These are phyloP conservation scores for Ambrosiella xylebori DNA, from an alignment of 2,329 filamentous ascomycete genomes.

Conservation along the genomic window DNA sequence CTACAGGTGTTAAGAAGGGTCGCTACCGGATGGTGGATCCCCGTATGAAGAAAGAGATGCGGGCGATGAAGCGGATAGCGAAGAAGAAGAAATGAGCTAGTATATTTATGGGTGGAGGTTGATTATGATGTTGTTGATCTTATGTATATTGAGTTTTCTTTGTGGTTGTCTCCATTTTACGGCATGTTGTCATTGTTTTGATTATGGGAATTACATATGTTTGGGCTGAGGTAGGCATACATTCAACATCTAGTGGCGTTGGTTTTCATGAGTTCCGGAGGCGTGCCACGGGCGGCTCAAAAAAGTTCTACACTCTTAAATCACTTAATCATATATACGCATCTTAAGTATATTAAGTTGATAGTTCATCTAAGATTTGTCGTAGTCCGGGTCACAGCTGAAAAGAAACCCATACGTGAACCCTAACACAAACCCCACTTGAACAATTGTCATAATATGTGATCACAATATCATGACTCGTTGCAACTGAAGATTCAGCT, in stretches of 20 bases:
- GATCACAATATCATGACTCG: too few species aligned
- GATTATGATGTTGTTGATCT: conserved; percentile 8
- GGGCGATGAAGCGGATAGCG: conserved; percentile 60
- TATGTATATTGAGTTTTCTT: conserved; percentile 12
- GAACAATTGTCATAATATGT: too few species aligned
- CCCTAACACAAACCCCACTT: background rate
- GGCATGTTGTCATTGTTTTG: background rate
- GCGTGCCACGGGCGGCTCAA: background rate
- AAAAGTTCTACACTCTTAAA: conserved; percentile 10
- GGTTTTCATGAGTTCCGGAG: conserved; percentile 7
- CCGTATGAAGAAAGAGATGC: conserved; percentile 88
- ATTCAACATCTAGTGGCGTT: conserved; percentile 12
- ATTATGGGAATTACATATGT: background rate
- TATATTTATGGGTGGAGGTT: conserved; percentile 12
- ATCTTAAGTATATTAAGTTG: too few species aligned
- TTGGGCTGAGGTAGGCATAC: background rate
- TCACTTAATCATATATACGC: background rate
- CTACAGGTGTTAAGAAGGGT: conserved; percentile 71
- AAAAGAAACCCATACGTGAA: background rate
- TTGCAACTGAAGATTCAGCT: too few species aligned
- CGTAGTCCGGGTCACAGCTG: too few species aligned
- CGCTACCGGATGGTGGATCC: conserved; percentile 95
- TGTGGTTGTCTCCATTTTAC: conserved; percentile 4
- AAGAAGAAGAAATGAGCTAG: conserved; percentile 47
- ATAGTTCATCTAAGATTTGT: too few species aligned